Evolutionary conservation across 805 yeast species (phyloP), one percentile per base, ranked within the genome.

Genomic region (Brettanomyces sp.): DNA sequence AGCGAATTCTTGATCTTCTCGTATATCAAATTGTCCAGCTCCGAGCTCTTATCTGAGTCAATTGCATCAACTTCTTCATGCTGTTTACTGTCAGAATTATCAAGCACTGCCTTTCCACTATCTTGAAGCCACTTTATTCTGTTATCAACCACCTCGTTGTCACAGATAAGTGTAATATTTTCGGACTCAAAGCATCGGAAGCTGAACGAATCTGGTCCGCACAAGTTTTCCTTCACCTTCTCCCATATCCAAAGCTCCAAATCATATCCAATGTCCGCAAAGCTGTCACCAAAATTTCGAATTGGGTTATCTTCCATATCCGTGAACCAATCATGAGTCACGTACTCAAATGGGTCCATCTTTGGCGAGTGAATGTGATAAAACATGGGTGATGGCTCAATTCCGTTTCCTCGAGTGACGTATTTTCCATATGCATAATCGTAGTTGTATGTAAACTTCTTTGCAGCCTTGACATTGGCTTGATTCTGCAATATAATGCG

Each of bases 361-460:
- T 74, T 74, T 5, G 79, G 79, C 53, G 62, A 68, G 54, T 74
- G 75, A 24, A 76, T 67, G 52, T 74, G 80, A 37, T 74, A 52
- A 45, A 62, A 60, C 50, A 59, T 50, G 43, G 59, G 59, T 25
- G 7, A 36, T 38, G 32, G 44, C 6, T 50, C 48, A 30, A 41
- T 39, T n/a, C 37, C 37, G 13, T 35, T 18, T 6, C 22, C 37
- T n/a, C n/a, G 14, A 8, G 37, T 28, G 32, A 28, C 37, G 13
- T 35, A 18, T n/a, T 42, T 44, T 4, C 58, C 58, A 42, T 43
- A 49, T 3, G 56, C 28, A 43, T 52, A 51, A 14, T 49, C 57
- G 45, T 54, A 55, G 38, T 51, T 55, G 36, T 52, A 55, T 8
- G 45, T 42, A 36, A 45, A 52, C 12, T 35, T 24, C 5, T 47